A percentile compares a stretch with the other conserved stretches of the same genome.
Conservation (phyloP, 768 basidiomycete species). For the Collybia sp. region DNA sequence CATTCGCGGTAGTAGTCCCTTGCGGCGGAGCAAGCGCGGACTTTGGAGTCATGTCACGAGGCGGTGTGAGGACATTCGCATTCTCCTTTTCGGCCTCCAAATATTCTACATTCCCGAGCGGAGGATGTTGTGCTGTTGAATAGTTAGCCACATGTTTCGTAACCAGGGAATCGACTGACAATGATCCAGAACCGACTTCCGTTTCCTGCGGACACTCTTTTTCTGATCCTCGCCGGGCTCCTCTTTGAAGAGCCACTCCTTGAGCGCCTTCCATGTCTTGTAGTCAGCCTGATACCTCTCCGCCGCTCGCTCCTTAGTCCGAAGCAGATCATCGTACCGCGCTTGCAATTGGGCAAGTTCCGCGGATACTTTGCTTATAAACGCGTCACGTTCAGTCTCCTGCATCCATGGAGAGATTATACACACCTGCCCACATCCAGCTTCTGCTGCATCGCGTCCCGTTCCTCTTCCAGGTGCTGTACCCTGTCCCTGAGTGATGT, state of each 20-base stretch:
- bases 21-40: too few relatives aligned
- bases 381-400: conserved; percentile 1
- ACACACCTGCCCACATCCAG: conserved; percentile 7
- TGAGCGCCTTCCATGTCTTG: conserved; percentile 45
- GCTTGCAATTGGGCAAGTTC: conserved; percentile 30
- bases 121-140: neutral
- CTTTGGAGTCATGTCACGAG: too few relatives aligned
- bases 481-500: conserved; percentile 12
- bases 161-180: conserved; percentile 1
- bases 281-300: conserved; percentile 47
- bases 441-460: conserved; percentile 4
- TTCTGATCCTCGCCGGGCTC: conserved; percentile 22
- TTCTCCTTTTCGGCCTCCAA: too few relatives aligned
- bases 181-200: conserved; percentile 1
- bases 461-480: conserved; percentile 17
- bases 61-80: too few relatives aligned
- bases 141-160: neutral
- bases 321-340: conserved; percentile 40
- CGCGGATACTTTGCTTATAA: conserved; percentile 6
- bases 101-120: too few relatives aligned
- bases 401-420: neutral
- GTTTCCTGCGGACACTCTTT: conserved; percentile 16
- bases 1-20: too few relatives aligned
- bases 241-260: conserved; percentile 36
- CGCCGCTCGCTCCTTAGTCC: conserved; percentile 38